phyloP scores from a whole-genome alignment of 352 stramenopile species.

The Elongisporangium anandrum region DNA sequence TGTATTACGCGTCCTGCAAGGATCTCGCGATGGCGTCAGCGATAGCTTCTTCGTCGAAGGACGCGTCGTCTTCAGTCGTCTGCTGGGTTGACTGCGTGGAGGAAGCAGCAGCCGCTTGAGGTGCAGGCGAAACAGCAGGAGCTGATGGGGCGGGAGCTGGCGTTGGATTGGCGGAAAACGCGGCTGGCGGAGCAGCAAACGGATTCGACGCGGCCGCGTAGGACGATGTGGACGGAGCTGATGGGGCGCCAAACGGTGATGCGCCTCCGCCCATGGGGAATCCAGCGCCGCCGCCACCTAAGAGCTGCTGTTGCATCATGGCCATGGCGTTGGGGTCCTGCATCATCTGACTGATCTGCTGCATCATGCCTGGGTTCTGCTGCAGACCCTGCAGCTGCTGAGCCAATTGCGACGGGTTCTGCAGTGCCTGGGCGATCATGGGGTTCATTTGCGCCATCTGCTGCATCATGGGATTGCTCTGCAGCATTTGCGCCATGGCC shows the following conservation, averaged over 20 bases:
- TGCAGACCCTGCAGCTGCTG: conserved; percentile 68
- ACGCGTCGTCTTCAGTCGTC: conserved; percentile 13
- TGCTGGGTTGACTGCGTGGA: conserved; percentile 10
- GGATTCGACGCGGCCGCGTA: conserved; percentile 25
- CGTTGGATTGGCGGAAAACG: conserved; percentile 6
- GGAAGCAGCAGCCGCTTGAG: conserved; percentile 1
- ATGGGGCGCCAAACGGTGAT: conserved; percentile 20
- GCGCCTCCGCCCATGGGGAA: conserved; percentile 5
- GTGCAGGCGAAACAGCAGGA: conserved; percentile 5
- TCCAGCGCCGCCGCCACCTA: conserved; percentile 18
- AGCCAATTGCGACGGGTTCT: conserved; percentile 65
- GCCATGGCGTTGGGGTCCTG: conserved; percentile 63
- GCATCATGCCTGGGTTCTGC: conserved; percentile 79
- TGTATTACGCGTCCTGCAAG: conserved; percentile 57
- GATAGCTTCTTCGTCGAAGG: conserved; percentile 77
- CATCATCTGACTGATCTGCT: conserved; percentile 82
- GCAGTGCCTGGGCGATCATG: conserved; percentile 70
- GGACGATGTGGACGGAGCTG: conserved; percentile 9
- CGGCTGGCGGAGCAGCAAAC: conserved; percentile 21
- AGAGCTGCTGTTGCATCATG: conserved; percentile 72
- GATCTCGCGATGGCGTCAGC: conserved; percentile 72
- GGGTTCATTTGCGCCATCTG: conserved; percentile 78
- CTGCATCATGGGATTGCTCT: conserved; percentile 70
- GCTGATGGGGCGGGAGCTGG: conserved; percentile 9
- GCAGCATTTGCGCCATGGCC: conserved; percentile 60